Conservation (phyloP, 345 rosid genomes). For the Iberis pinnata region DNA sequence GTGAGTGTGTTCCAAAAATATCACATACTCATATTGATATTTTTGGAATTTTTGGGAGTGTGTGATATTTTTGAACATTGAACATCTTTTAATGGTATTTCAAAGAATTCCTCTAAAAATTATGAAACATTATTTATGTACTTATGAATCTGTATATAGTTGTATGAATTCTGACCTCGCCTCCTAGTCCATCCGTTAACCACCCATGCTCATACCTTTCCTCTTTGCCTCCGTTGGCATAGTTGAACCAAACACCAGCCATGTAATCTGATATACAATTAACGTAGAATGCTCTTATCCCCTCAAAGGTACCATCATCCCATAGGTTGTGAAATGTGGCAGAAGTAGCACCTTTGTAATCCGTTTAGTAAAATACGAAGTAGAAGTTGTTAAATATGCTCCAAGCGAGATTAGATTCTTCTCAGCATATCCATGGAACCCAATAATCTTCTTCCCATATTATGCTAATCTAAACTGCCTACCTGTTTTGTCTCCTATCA, state of each 20-base stretch:
- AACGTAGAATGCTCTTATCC: neutral
- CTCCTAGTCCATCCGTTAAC: neutral
- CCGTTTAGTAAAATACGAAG: neutral
- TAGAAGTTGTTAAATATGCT: neutral
- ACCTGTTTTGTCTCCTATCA: neutral
- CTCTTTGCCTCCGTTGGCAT: neutral
- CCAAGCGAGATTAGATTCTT: constrained; percentile 4
- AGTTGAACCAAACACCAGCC: neutral
- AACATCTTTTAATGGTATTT: no score
- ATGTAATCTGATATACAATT: neutral
- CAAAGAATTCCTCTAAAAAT: no score
- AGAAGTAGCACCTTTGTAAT: neutral
- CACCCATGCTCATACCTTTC: neutral
- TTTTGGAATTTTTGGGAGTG: no score
- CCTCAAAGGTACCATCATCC: constrained; percentile 8
- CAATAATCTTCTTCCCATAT: constrained; percentile 2
- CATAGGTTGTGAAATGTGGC: neutral
- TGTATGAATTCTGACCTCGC: neutral
- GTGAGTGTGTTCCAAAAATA: no score
- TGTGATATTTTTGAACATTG: no score
- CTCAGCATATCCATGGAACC: constrained; percentile 9
- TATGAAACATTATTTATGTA: no score
- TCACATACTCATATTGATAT: no score
- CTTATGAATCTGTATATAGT: neutral
- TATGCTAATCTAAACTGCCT: neutral